phyloP scores from a whole-genome alignment of 805 yeast genomes.

The Candida railenensis region DNA sequence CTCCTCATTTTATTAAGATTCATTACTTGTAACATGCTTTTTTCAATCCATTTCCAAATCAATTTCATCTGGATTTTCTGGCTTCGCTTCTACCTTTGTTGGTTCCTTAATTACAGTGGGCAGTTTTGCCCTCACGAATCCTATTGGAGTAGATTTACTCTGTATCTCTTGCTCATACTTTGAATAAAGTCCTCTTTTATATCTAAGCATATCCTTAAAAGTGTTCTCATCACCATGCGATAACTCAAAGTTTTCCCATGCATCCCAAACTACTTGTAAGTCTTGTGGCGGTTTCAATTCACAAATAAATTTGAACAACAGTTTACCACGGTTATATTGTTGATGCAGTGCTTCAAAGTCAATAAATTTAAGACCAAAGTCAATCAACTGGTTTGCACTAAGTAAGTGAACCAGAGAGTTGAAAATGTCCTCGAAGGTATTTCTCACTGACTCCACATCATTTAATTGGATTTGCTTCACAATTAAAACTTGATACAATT shows the following conservation, averaged over 20 bases:
- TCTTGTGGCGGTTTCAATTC: slow-evolving; percentile 21
- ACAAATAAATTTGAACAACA: slow-evolving; percentile 46
- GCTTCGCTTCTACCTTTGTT: slow-evolving; percentile 1
- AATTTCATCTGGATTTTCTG: slow-evolving; percentile 56
- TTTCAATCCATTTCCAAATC: slow-evolving; percentile 48
- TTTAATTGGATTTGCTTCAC: slow-evolving; percentile 6
- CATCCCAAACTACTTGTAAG: slow-evolving; percentile 46
- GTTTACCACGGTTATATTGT: slow-evolving; percentile 62
- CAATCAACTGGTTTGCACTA: slow-evolving; percentile 6
- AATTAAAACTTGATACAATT: not conserved
- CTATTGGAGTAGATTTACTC: slow-evolving; percentile 32
- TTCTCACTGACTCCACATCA: slow-evolving; percentile 21
- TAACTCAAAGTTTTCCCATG: slow-evolving; percentile 76
- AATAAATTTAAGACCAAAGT: slow-evolving; percentile 53
- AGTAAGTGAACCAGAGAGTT: slow-evolving; percentile 44
- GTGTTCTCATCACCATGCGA: slow-evolving; percentile 67
- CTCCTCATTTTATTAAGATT: not conserved
- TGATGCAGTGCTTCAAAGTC: slow-evolving; percentile 51
- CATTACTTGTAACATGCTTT: no score
- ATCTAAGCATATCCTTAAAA: slow-evolving; percentile 70
- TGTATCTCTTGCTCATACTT: slow-evolving; percentile 16
- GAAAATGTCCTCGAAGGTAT: slow-evolving; percentile 41
- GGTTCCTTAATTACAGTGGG: slow-evolving; percentile 19
- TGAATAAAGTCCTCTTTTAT: slow-evolving; percentile 44
- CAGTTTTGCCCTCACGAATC: slow-evolving; percentile 46